Evolutionary conservation across 1,284 basidiomycete species (phyloP), one percentile per base, ranked within the genome.

Genomic region (Testicularia cyperi): DNA sequence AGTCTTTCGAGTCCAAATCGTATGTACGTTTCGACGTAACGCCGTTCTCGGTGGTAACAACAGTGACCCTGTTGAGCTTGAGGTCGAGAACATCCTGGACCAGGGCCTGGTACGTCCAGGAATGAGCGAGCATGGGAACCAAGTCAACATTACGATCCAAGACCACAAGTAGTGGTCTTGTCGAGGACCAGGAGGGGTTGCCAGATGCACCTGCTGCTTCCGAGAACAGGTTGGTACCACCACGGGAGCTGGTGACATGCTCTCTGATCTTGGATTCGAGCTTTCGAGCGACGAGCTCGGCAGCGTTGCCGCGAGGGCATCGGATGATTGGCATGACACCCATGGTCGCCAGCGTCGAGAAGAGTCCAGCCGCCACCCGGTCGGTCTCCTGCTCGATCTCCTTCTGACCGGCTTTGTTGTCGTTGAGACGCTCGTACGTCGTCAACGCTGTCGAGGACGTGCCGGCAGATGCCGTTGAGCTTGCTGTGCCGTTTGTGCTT

Each of bases 41-140:
- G 3, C 63, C 34, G 13, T 49, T 31, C 23, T 63, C 53, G 30
- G 39, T 60, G 12, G 57, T 55, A 4, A 38, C 79, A 18, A 98
- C 86, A 1, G 90, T 86, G 14, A 98, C 92, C 10, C 94, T 86
- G 78, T 98, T 98, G 14, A 99, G 83, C 77, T 91, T 94, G 82
- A 98, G 91, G 46, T 95, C 89, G 22, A 99, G 84, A 53, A 96
- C 97, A 74, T 99, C 95, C 36, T 94, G 94, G 0, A 97, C 90
- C 16, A 99, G 84, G 0, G 95, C 92, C 79, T 99, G 95, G 72
- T 99, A 99, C 22, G 95, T 98, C 95, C 95, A 99, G 2, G 92
- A 92, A 75, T 99, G 95, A 2, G 90, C 88, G 13, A 99, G 79
- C 83, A 95, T 91, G 4, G 95, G 89, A 1, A 94, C 88, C 13